phyloP scores from a whole-genome alignment of 139 green algal species.

The Bryopsis sp. region DNA sequence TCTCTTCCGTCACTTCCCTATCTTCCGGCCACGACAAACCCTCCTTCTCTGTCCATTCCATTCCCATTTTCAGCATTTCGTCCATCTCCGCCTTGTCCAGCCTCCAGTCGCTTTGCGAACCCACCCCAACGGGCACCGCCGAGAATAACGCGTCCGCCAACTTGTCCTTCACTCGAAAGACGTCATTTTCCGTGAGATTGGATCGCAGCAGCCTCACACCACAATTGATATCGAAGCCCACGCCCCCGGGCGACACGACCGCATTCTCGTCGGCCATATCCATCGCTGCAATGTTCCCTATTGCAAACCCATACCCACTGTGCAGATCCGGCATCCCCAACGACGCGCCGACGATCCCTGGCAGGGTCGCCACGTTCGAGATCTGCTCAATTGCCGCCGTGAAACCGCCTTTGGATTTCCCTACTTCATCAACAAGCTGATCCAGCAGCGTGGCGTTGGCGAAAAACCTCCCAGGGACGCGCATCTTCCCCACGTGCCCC shows the following conservation, averaged over 20 bases:
- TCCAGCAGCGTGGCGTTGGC: constrained; percentile 19
- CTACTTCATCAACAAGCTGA: constrained; percentile 5
- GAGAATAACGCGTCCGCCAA: constrained; percentile 82
- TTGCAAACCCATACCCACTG: constrained; percentile 84
- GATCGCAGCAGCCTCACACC: constrained; percentile 78
- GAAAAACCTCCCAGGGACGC: constrained; percentile 26
- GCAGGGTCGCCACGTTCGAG: constrained; percentile 79
- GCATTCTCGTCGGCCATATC: constrained; percentile 71
- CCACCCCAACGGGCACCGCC: constrained; percentile 89
- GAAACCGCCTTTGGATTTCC: constrained; percentile 52
- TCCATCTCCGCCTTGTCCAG: constrained; percentile 67
- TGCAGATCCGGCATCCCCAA: constrained; percentile 86
- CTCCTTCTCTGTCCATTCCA: constrained; percentile 72
- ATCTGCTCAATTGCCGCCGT: constrained; percentile 83
- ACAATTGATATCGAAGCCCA: constrained; percentile 86
- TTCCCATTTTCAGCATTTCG: constrained; percentile 75
- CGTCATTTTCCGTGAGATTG: constrained; percentile 70
- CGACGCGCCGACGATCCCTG: constrained; percentile 74
- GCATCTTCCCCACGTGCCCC: constrained; percentile 28
- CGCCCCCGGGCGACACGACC: constrained; percentile 76
- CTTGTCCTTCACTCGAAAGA: constrained; percentile 59
- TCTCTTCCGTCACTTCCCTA: constrained; percentile 89
- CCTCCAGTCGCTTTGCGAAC: constrained; percentile 76
- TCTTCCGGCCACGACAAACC: constrained; percentile 81
- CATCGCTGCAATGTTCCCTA: constrained; percentile 88